These are phyloP conservation scores for Grosmannia penicillata DNA, from an alignment of 2,329 filamentous ascomycete species.

Conservation along the genomic window DNA sequence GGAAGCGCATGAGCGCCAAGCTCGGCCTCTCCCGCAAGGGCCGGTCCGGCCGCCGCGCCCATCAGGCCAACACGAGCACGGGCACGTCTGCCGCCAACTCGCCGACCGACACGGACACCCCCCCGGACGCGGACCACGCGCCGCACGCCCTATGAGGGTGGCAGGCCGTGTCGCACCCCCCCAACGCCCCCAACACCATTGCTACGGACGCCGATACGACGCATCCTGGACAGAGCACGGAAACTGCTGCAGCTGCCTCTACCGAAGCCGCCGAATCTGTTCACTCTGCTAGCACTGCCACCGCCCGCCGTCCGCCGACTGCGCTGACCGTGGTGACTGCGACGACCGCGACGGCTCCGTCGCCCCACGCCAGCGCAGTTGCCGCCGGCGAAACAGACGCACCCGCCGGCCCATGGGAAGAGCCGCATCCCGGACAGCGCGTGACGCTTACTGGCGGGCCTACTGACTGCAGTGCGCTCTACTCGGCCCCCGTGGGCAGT, in stretches of 20 bases:
- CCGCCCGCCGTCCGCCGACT: too few species aligned
- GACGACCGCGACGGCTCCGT: too few species aligned
- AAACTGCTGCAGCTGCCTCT: conserved; percentile 12
- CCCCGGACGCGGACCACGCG: conserved; percentile 18
- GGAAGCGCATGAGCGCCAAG: conserved; percentile 51
- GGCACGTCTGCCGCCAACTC: conserved; percentile 1
- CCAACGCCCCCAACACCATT: conserved; percentile 8
- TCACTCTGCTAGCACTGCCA: neutral
- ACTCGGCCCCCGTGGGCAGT: too few species aligned
- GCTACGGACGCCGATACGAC: conserved; percentile 10
- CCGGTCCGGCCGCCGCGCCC: conserved; percentile 26
- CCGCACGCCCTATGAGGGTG: conserved; percentile 36
- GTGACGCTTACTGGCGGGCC: conserved; percentile 11
- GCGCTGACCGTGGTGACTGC: too few species aligned
- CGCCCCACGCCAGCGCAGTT: too few species aligned
- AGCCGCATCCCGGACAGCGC: conserved; percentile 30
- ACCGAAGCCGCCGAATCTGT: conserved; percentile 10
- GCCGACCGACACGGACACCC: conserved; percentile 17
- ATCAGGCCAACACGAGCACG: conserved; percentile 13
- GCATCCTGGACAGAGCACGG: too few species aligned
- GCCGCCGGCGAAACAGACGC: too few species aligned
- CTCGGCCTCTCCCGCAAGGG: conserved; percentile 34
- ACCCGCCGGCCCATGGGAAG: conserved; percentile 25
- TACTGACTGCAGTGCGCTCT: too few species aligned
- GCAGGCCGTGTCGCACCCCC: conserved; percentile 39